Evolutionary conservation across 2,329 filamentous ascomycete genomes (phyloP), one percentile per base, ranked within the genome.

Genomic region (Lizonia empirigonia): DNA sequence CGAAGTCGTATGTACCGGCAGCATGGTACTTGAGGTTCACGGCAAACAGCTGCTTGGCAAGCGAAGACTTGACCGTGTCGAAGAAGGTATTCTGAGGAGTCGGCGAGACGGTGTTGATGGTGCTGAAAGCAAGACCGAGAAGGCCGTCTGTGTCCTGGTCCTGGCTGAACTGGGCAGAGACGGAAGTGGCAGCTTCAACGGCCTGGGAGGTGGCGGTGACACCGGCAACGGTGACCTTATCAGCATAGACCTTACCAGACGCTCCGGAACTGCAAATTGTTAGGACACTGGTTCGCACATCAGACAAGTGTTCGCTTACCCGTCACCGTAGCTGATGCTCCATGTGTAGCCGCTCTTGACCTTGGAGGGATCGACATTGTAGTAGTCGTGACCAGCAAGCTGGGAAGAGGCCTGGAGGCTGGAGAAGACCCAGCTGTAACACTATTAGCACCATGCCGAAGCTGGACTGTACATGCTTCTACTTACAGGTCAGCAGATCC

Each of bases 401-500:
- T 83, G 72, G 13, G 73, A 71, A 4, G 73, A 61, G 5, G 81
- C 68, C 12, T 85, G 81, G 19, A 85, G 77, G 15, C 77, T 78
- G 0, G 85, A 88, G 72, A 87, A 88, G 32, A 84, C 87, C 82
- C 81, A 94, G 39, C 82, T 85, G 49, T 44, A 62, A 44, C 0
- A n/a, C 20, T 26, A 26, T 68, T 53, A 70, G 65, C 18, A 23
- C 19, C 5, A 1, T 12, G 6, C 19, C 2, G 13, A 10, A 20
- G 7, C 8, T n/a, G 7, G 27, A 4, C 5, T 8, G 5, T 4
- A 9, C 12, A n/a, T 20, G 20, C 6, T n/a, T 26, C 34, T 13
- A 74, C 81, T 75, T 72, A 85, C 86, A 89, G 81, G 73, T 88
- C 86, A 33, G 85, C 79, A 56, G 78, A 87, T 56, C 79, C 86